Evolutionary conservation across 164 flowering plant genomes (phyloP).

Genomic region (Santalum album): DNA sequence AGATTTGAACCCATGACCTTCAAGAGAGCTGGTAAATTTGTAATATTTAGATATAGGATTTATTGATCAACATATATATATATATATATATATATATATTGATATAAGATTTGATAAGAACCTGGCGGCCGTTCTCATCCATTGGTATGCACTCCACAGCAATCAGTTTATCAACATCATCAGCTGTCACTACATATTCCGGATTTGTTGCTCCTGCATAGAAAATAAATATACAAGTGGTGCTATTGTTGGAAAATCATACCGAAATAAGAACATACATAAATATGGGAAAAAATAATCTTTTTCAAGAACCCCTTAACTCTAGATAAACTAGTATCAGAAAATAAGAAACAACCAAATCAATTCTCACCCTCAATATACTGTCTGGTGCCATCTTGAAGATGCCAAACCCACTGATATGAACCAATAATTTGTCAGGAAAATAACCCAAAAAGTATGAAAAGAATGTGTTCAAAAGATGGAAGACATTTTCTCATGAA

Average conservation of each 20-base stretch:
- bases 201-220: conserved; percentile 91
- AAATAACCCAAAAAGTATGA: neutral
- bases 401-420: conserved; percentile 91
- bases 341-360: neutral
- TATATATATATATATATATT: too few relatives aligned
- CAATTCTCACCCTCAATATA: conserved; percentile 70
- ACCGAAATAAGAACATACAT: too few relatives aligned
- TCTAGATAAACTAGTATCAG: neutral
- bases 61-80: too few relatives aligned
- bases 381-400: conserved; percentile 80
- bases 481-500: neutral
- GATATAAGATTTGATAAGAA: conserved; percentile 11
- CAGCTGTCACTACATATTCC: conserved; percentile 90
- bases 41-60: too few relatives aligned
- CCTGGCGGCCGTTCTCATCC: conserved; percentile 89
- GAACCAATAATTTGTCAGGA: conserved; percentile 10
- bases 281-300: too few relatives aligned
- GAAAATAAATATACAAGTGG: too few relatives aligned
- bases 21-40: too few relatives aligned
- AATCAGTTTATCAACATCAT: conserved; percentile 86
- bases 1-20: too few relatives aligned
- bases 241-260: too few relatives aligned
- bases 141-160: conserved; percentile 96
- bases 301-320: too few relatives aligned
- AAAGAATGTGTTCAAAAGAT: neutral